Evolutionary conservation across 2,329 filamentous ascomycete genomes (phyloP), one percentile per base, ranked within the genome.

Genomic region (Gyromitra esculenta): DNA sequence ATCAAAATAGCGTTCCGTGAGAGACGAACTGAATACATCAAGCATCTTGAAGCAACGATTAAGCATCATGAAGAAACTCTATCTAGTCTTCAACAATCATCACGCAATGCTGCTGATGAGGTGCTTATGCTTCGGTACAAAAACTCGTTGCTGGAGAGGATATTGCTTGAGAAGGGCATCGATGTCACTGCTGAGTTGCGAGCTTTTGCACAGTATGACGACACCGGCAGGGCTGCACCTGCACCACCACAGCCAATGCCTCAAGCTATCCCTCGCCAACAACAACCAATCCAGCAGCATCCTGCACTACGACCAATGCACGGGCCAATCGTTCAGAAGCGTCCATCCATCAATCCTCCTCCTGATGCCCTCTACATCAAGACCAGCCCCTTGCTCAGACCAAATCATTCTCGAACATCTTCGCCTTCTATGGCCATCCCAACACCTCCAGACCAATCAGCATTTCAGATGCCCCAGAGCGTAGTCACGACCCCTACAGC

Each of bases 41-140:
- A 98, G 86, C 96, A 99, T 84, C 89, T 99, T 35, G 96, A 99
- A 85, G 93, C 95, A 81, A 97, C 94, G 72, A 98, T 99, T 84
- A 95, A 96, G 82, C 92, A 96, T 81, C 95, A 98, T 87, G 96
- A 99, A 85, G 93, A 96, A 81, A 95, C 93, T 81, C 87, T 98
- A 73, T 92, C 96, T 81, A 97, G 90, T 82, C 87, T 99, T 76
- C 96, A 98, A 85, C 92, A 95, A 82, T 96, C 94, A 80, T 96
- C 98, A 83, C 92, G 96, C 81, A 94, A 90, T 82, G 96, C 96
- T 74, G 94, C 95, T 74, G 96, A 98, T 84, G 96, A 98, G 85
- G 98, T 96, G 83, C 85, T 98, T 82, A 98, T 99, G 96, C 87
- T 99, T 81, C 91, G 96, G 75, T 99, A 98, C 85, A 98, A 98